Evolutionary conservation across 2,329 filamentous ascomycete species (phyloP).

Genomic region (Nemania diffusa): DNA sequence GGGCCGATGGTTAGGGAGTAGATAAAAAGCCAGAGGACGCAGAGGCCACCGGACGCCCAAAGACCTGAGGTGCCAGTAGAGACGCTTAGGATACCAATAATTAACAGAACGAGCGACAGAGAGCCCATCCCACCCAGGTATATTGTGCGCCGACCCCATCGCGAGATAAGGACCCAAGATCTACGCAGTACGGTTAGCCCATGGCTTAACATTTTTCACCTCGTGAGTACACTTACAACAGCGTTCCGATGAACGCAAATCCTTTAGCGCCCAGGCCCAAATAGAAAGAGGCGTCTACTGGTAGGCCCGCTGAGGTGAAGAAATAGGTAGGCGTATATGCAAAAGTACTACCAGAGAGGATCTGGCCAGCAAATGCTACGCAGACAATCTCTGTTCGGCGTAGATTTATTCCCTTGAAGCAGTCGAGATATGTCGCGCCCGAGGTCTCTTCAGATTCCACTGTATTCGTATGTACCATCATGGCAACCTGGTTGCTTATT

Average conservation of each 20-base stretch:
- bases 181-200: constrained; percentile 44
- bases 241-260: constrained; percentile 53
- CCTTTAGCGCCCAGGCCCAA: constrained; percentile 50
- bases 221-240: constrained; percentile 47
- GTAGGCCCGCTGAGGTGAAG: constrained; percentile 52
- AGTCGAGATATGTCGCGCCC: constrained; percentile 58
- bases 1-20: constrained; percentile 62
- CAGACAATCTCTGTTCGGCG: constrained; percentile 58
- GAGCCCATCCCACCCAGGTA: constrained; percentile 54
- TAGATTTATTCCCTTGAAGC: constrained; percentile 58
- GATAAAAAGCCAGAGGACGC: constrained; percentile 57
- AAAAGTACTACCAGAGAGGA: constrained; percentile 51
- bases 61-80: constrained; percentile 56
- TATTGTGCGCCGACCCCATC: constrained; percentile 55
- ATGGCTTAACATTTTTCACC: not conserved
- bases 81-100: constrained; percentile 55
- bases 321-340: constrained; percentile 55
- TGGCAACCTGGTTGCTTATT: constrained; percentile 54
- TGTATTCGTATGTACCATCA: constrained; percentile 59
- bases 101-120: constrained; percentile 52
- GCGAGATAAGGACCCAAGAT: constrained; percentile 53
- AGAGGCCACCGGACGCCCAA: constrained; percentile 55
- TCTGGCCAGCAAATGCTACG: constrained; percentile 51
- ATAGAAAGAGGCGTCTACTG: constrained; percentile 47
- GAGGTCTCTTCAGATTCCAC: constrained; percentile 54